phyloP scores from a whole-genome alignment of 2,329 filamentous ascomycete genomes.

The Bipolaris victoriae region DNA sequence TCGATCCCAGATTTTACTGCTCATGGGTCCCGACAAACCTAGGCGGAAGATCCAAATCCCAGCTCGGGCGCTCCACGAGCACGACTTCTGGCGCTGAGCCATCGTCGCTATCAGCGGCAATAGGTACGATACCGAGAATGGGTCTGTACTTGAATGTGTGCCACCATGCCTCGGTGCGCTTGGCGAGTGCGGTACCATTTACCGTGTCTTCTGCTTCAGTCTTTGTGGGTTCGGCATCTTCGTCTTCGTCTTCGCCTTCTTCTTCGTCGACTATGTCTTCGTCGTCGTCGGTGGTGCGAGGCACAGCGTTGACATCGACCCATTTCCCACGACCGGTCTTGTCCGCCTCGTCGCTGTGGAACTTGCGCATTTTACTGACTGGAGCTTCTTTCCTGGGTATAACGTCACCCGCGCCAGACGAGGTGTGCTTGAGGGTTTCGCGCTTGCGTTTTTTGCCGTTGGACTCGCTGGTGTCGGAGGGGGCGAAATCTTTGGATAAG shows the following conservation, averaged over 20 bases:
- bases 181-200: constrained; percentile 17
- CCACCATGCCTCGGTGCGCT: constrained; percentile 62
- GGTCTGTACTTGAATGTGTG: constrained; percentile 91
- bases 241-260: constrained; percentile 7
- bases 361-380: constrained; percentile 57
- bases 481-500: constrained; percentile 69
- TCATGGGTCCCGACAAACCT: constrained; percentile 58
- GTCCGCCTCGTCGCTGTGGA: constrained; percentile 49
- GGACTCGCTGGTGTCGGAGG: constrained; percentile 23
- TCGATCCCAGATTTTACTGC: constrained; percentile 7
- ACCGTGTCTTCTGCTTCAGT: constrained; percentile 14
- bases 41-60: constrained; percentile 79
- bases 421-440: constrained; percentile 45
- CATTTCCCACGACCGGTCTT: constrained; percentile 32
- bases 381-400: constrained; percentile 56
- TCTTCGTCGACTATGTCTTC: not conserved
- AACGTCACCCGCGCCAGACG: constrained; percentile 63
- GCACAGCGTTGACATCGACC: constrained; percentile 35
- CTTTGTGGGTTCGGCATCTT: constrained; percentile 15
- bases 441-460: constrained; percentile 41
- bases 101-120: constrained; percentile 51
- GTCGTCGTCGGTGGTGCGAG: constrained; percentile 30
- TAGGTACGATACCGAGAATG: constrained; percentile 76
- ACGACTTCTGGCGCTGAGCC: constrained; percentile 72
- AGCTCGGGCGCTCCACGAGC: constrained; percentile 83